These are phyloP conservation scores for Globisporangium camurandrum DNA, from an alignment of 352 stramenopile genomes.

Conservation along the genomic window DNA sequence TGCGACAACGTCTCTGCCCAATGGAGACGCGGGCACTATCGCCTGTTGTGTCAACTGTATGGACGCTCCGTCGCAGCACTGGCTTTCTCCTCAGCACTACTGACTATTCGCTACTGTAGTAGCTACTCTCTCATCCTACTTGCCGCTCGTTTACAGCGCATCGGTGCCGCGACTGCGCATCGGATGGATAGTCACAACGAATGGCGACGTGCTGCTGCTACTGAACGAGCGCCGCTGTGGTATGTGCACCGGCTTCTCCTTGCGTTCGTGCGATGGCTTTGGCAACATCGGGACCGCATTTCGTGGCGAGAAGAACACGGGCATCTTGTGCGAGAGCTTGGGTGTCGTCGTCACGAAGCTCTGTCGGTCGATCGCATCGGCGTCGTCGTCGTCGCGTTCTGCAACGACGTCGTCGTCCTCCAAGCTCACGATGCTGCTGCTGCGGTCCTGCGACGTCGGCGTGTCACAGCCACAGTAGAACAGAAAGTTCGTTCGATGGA, in stretches of 20 bases:
- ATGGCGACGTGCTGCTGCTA: conserved; percentile 6
- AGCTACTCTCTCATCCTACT: no score
- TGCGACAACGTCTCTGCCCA: no score
- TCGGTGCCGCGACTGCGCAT: conserved; percentile 6
- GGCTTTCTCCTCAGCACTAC: no score
- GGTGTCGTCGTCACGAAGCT: conserved; percentile 22
- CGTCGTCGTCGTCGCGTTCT: conserved; percentile 2
- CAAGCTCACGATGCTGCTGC: conserved; percentile 21
- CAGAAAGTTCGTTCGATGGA: conserved; percentile 37
- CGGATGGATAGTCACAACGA: conserved; percentile 11
- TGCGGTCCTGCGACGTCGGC: conserved; percentile 25
- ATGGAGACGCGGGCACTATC: no score
- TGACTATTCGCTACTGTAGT: no score
- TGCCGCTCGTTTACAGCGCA: conserved; percentile 3
- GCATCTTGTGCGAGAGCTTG: conserved; percentile 38
- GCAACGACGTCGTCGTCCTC: conserved; percentile 13
- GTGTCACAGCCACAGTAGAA: conserved; percentile 50
- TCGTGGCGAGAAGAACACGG: conserved; percentile 45
- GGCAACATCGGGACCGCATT: conserved; percentile 25
- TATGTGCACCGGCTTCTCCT: conserved; percentile 9
- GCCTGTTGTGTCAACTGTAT: no score
- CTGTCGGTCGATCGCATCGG: conserved; percentile 10
- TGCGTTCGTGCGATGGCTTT: conserved; percentile 6
- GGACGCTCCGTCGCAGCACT: no score
- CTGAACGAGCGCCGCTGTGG: conserved; percentile 7